These are phyloP conservation scores for Sarocladium strictum DNA, from an alignment of 2,329 filamentous ascomycete species.

Conservation along the genomic window DNA sequence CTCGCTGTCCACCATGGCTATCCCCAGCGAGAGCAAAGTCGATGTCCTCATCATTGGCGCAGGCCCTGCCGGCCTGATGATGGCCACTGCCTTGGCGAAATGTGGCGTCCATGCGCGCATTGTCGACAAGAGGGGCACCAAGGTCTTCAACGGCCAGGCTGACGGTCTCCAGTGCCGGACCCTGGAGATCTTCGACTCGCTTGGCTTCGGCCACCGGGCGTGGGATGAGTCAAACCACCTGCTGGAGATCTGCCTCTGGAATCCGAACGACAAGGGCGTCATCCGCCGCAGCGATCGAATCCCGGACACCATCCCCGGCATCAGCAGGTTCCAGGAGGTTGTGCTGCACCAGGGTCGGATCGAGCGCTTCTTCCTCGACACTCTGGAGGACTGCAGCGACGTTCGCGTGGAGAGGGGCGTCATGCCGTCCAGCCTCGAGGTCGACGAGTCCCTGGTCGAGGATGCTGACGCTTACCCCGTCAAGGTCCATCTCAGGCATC, in stretches of 20 bases:
- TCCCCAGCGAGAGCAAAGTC: conserved; percentile 3
- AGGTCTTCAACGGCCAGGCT: conserved; percentile 31
- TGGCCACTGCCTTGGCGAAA: conserved; percentile 33
- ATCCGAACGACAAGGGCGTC: conserved; percentile 52
- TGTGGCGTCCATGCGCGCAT: conserved; percentile 14
- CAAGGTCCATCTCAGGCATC: conserved; percentile 49
- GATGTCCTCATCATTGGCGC: conserved; percentile 35
- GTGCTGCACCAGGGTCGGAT: conserved; percentile 68
- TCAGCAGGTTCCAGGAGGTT: conserved; percentile 59
- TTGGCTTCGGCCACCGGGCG: conserved; percentile 57
- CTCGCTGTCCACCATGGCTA: neutral
- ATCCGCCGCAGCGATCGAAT: conserved; percentile 55
- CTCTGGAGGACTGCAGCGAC: conserved; percentile 31
- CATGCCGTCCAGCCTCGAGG: conserved; percentile 47
- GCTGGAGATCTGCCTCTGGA: conserved; percentile 54
- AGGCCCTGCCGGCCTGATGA: conserved; percentile 36
- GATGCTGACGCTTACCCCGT: conserved; percentile 53
- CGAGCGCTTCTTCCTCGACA: conserved; percentile 60
- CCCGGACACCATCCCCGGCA: conserved; percentile 54
- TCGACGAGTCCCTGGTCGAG: conserved; percentile 45
- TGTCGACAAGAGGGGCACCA: conserved; percentile 15
- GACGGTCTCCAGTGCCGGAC: conserved; percentile 55
- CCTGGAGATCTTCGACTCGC: conserved; percentile 66
- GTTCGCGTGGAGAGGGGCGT: conserved; percentile 55
- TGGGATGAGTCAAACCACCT: conserved; percentile 64